Evolutionary conservation across 169 alveolate genomes (phyloP).

Genomic region (Neospora caninum): DNA sequence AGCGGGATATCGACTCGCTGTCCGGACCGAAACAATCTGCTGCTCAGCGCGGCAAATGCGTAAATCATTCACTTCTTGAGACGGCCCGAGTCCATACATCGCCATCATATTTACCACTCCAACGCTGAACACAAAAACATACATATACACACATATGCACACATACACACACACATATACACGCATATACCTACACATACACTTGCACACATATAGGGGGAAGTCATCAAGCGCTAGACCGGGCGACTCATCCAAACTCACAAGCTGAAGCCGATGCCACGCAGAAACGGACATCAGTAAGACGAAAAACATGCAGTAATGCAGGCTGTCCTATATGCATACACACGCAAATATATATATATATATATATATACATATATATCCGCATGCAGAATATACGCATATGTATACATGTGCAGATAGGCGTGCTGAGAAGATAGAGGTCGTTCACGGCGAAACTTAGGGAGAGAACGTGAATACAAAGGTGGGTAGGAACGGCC

Average conservation of each 20-base stretch:
- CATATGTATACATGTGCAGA: background rate
- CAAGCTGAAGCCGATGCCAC: too few species aligned
- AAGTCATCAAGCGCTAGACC: background rate
- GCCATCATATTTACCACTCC: conserved; percentile 45
- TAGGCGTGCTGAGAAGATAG: too few species aligned
- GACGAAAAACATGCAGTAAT: too few species aligned
- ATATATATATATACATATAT: background rate
- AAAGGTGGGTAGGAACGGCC: too few species aligned
- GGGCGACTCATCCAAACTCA: background rate
- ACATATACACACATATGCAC: background rate
- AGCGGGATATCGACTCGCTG: conserved; percentile 52
- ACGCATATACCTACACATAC: background rate
- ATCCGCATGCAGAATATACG: background rate
- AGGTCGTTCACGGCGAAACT: too few species aligned
- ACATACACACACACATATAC: background rate
- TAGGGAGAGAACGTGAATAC: too few species aligned
- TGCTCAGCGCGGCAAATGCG: conserved; percentile 50
- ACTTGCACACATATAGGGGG: background rate
- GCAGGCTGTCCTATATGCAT: too few species aligned
- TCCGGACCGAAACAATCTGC: conserved; percentile 36
- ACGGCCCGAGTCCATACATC: conserved; percentile 19
- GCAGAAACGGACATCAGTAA: too few species aligned
- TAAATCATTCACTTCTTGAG: conserved; percentile 47
- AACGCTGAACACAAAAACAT: background rate
- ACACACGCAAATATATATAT: background rate